Conservation (phyloP, 495 filamentous ascomycete genomes). For the Penicillium coffeae region DNA sequence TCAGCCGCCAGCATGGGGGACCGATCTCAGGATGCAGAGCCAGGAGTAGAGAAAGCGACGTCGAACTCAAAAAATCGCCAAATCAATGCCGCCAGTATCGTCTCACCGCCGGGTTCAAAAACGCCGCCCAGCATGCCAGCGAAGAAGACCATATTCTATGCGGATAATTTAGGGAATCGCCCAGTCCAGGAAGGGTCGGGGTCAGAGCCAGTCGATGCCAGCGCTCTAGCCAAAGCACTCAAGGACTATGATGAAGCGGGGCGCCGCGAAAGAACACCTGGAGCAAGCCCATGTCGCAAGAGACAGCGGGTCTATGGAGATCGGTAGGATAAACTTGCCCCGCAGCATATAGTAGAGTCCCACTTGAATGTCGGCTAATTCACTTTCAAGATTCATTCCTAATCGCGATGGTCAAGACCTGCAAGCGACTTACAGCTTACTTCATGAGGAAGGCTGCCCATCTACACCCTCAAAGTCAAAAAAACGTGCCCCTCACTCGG, state of each 20-base stretch:
- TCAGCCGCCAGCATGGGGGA: conserved; percentile 22
- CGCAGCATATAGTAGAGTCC: neutral
- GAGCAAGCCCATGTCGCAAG: conserved; percentile 78
- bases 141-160: conserved; percentile 40
- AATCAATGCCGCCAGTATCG: conserved; percentile 28
- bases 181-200: conserved; percentile 43
- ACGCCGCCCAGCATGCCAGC: conserved; percentile 43
- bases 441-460: conserved; percentile 88
- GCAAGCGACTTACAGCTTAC: conserved; percentile 82
- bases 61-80: conserved; percentile 7
- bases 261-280: conserved; percentile 64
- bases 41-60: conserved; percentile 7
- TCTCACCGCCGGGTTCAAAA: conserved; percentile 41
- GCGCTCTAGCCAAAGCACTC: conserved; percentile 59
- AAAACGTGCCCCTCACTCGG: conserved; percentile 80
- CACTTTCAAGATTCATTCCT: conserved; percentile 75
- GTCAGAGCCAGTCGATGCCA: conserved; percentile 58
- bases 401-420: conserved; percentile 91
- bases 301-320: conserved; percentile 82
- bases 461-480: conserved; percentile 82
- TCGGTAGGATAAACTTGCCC: conserved; percentile 48
- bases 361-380: neutral
- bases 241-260: conserved; percentile 62
- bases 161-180: conserved; percentile 26
- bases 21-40: conserved; percentile 15